Conservation (phyloP, 2,329 filamentous ascomycete genomes). For the Monilinia laxa region DNA sequence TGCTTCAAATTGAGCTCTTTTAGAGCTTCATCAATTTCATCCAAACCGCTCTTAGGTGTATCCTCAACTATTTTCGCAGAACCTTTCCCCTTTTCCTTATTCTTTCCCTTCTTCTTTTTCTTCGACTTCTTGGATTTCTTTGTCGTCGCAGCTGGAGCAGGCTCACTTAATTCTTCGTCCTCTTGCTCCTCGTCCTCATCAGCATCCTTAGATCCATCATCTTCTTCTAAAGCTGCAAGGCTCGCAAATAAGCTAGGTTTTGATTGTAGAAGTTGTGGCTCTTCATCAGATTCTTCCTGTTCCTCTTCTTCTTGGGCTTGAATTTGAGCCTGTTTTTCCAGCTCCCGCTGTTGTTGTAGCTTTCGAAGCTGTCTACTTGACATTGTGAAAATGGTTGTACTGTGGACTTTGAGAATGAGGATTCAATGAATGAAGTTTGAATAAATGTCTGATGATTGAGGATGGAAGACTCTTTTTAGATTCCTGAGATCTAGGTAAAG, state of each 20-base stretch:
- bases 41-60: constrained; percentile 44
- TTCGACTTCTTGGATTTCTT: constrained; percentile 58
- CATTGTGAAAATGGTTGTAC: constrained; percentile 31
- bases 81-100: constrained; percentile 29
- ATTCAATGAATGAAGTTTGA: neutral
- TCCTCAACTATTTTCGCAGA: constrained; percentile 29
- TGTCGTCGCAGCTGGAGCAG: constrained; percentile 31
- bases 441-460: neutral
- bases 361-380: constrained; percentile 42
- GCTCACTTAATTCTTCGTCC: constrained; percentile 36
- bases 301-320: constrained; percentile 32
- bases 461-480: neutral
- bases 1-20: constrained; percentile 54
- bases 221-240: constrained; percentile 47
- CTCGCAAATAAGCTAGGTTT: constrained; percentile 56
- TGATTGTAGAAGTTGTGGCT: constrained; percentile 38
- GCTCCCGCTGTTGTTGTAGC: constrained; percentile 40
- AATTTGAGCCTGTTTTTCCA: constrained; percentile 33
- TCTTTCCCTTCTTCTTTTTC: constrained; percentile 45
- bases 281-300: constrained; percentile 38
- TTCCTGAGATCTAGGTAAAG: no score
- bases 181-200: constrained; percentile 41
- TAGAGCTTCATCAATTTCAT: constrained; percentile 67
- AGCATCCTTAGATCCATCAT: constrained; percentile 35
- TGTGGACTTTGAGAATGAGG: neutral